Evolutionary conservation across 208 protist species (phyloP), one percentile per base, ranked within the genome.

Genomic region (Wallacemonas sp.): DNA sequence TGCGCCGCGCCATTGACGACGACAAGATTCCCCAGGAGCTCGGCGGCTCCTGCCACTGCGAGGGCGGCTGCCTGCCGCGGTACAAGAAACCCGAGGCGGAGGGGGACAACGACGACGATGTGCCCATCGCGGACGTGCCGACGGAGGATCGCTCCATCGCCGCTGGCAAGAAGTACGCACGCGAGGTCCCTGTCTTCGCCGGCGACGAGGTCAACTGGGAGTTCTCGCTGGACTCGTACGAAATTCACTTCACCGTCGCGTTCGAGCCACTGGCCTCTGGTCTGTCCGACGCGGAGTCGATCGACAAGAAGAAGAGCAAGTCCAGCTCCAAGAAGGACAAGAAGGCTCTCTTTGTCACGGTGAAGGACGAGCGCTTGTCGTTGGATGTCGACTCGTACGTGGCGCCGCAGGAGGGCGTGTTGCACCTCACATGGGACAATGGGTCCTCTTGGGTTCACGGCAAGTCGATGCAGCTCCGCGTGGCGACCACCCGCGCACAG

Each of bases 21-120:
- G 82, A 89, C 55, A 82, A 83, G 46, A 79, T 93, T 50, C 86
- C 86, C 12, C 29, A 71, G 12, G 73, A 82, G 62, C 66, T 90
- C 12, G 86, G 86, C 22, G 86, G 86, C 18, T 33, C 38, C 7
- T 93, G 86, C 57, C 29, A 38, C 12, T 92, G 86, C 70, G 29
- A 64, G 20, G 80, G 78, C 36, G 86, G 86, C 14, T 92, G 86
- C 49, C 59, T 89, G 22, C 77, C 81, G 5, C 64, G 65, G 29
- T 81, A 81, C 62, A 61, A 70, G 36, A 25, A 64, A 36, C 33
- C 65, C 2, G 55, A 70, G 1, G 32, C 4, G 5, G 25, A 26
- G 12, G 18, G 3, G 10, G 23, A 12, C 11, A 18, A 62, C 1
- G 57, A 36, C 16, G 67, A 67, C 2, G 57, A 32, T n/a, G 63